Base-by-base conservation (phyloP, 495 filamentous ascomycete species). In the Daldinia childiae region DNA sequence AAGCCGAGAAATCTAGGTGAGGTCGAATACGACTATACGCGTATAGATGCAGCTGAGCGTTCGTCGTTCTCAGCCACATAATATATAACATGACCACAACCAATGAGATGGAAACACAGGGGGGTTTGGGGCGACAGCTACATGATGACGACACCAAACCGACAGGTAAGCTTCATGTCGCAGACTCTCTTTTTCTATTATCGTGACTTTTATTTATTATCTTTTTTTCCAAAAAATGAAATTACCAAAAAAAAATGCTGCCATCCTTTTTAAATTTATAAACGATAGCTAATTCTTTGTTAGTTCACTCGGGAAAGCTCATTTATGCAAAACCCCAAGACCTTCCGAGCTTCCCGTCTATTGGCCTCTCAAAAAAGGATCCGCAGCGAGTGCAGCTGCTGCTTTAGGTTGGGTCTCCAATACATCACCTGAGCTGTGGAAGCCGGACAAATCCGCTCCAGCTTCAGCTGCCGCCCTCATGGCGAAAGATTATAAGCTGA, bases 311-410 rank as follows among this genome's bases (percentile, higher is more conserved):
- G 11, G 85, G 88, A 30, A 87, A 86, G 39, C 82, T 90, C 72
- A 90, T 88, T 79, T 89, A 92, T 79, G 89, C 91, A 65, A 86
- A 85, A 68, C 85, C 88, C 19, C 83, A 87, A 58, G 89, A 91
- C 66, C 84, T 94, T 11, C 90, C 91, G 27, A 86, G 86, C 70
- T 93, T 82, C 66, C 89, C 91, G 12, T 85, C 86, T 21, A 76
- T 84, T 43, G 92, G 92, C 27, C 84, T 94, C 71, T 81, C 74
- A 39, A 84, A 88, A 84, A 86, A 60, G 87, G 81, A 64, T 84
- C 89, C 32, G 92, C 92, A 48, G 93, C 92, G 21, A 87, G 88
- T 58, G 88, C 90, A 38, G 93, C 92, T 51, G 91, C 91, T 14
- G 86, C 82, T 48, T 82, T 95, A 17, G 92, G 92, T 27, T 91